Evolutionary conservation across 2,329 filamentous ascomycete species (phyloP), one percentile per base, ranked within the genome.

Genomic region (Rhynchosporium agropyri): DNA sequence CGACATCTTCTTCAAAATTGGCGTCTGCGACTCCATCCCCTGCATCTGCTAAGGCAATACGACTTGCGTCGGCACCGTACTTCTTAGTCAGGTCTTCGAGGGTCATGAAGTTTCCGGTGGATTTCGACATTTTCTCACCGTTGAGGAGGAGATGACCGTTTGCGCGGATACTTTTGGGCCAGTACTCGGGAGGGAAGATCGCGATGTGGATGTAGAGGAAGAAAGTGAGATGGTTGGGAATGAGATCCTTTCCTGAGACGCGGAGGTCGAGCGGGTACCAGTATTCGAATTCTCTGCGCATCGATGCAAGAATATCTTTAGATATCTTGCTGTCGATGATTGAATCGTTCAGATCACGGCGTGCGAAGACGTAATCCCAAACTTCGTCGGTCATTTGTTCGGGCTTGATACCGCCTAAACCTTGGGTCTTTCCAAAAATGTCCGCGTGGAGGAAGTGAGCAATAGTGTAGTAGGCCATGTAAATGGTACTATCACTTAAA

Each of bases 111-210:
- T 98, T 99, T 66, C 95, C 95, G 0, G 93, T 97, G 60, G 89
- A 94, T 81, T 99, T 99, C 76, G 88, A 90, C 95, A 99, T 99
- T 84, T 99, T 99, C 76, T 97, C 91, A 56, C 94, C 94, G 76
- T 99, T 99, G 68, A 99, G 83, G 77, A 96, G 86, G 72, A 98
- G 79, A 78, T 98, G 94, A 1, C 95, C 95, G 74, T 99, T 99
- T 66, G 90, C 88, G 68, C 95, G 89, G 69, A 98, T 84, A 66
- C 88, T 88, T 58, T 84, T 84, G 10, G 95, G 95, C 92, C 94
- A 97, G 81, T 92, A 96, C 76, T 94, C 86, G 63, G 85, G 84
- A 12, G 88, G 85, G 83, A 97, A 98, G 49, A 99, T 83, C 10
- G 95, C 95, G 68, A 95, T 77, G 77, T 98, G 95, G 70, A 94